A percentile compares a stretch with the other conserved stretches of the same genome.
Evolutionary conservation across 2,329 filamentous ascomycete species (phyloP).

Genomic region (Westerdykella ornata): DNA sequence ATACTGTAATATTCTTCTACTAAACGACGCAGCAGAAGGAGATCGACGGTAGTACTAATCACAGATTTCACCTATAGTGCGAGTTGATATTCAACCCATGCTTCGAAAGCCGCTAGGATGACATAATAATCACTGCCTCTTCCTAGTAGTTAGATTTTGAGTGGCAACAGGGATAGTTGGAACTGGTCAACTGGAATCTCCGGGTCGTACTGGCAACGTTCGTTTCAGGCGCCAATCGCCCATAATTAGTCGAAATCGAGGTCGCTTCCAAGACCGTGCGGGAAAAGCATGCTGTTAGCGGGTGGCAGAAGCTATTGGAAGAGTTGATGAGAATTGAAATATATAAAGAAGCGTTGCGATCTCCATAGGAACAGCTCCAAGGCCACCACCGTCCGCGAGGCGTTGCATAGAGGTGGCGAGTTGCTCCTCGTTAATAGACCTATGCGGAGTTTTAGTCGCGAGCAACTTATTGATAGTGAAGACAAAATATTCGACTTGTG

Average conservation of each 20-base stretch:
- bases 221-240: too few species aligned
- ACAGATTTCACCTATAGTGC: slow-evolving; percentile 35
- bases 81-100: slow-evolving; percentile 44
- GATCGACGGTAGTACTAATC: slow-evolving; percentile 17
- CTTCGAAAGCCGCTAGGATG: slow-evolving; percentile 42
- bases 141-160: slow-evolving; percentile 6
- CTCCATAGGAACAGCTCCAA: slow-evolving; percentile 33
- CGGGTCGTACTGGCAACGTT: too few species aligned
- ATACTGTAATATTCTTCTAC: slow-evolving; percentile 13
- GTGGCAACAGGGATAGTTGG: slow-evolving; percentile 15
- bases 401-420: slow-evolving; percentile 1
- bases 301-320: too few species aligned
- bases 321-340: too few species aligned
- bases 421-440: background rate
- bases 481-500: slow-evolving; percentile 7
- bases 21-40: slow-evolving; percentile 9
- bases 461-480: slow-evolving; percentile 13
- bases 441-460: slow-evolving; percentile 2
- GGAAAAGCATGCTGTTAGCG: too few species aligned
- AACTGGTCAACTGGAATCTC: slow-evolving; percentile 45
- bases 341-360: too few species aligned
- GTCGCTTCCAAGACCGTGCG: too few species aligned
- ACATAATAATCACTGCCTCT: slow-evolving; percentile 13
- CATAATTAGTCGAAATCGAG: too few species aligned
- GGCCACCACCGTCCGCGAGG: slow-evolving; percentile 6